These are phyloP conservation scores for Metschnikowia matae DNA, from an alignment of 805 yeast species.

Conservation along the genomic window DNA sequence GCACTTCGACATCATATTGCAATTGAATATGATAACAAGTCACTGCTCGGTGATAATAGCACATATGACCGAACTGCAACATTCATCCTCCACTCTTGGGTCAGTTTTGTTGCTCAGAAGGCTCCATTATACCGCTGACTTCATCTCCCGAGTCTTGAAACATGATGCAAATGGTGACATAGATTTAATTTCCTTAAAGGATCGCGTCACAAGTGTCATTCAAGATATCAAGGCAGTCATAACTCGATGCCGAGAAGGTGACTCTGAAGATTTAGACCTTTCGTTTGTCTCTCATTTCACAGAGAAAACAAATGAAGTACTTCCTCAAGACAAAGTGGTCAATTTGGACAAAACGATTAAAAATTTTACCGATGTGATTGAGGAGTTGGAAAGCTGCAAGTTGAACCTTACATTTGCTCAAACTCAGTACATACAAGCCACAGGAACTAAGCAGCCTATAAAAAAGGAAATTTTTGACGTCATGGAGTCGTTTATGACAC, in stretches of 20 bases:
- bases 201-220: background rate
- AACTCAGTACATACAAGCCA: background rate
- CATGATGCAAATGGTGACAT: background rate
- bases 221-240: background rate
- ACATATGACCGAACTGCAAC: background rate
- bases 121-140: background rate
- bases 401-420: background rate
- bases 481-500: background rate
- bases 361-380: background rate
- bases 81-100: background rate
- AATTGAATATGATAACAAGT: background rate
- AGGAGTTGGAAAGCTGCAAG: background rate
- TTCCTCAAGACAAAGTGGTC: background rate
- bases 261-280: background rate
- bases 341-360: background rate
- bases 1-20: background rate
- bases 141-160: background rate
- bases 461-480: background rate
- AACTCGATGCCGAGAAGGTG: background rate
- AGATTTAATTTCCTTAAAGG: background rate
- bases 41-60: background rate
- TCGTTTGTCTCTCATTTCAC: background rate
- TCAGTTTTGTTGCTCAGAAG: background rate
- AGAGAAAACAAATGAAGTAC: background rate
- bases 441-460: background rate